Evolutionary conservation across 2,329 filamentous ascomycete species (phyloP).

Genomic region (Aspergillus tanneri): DNA sequence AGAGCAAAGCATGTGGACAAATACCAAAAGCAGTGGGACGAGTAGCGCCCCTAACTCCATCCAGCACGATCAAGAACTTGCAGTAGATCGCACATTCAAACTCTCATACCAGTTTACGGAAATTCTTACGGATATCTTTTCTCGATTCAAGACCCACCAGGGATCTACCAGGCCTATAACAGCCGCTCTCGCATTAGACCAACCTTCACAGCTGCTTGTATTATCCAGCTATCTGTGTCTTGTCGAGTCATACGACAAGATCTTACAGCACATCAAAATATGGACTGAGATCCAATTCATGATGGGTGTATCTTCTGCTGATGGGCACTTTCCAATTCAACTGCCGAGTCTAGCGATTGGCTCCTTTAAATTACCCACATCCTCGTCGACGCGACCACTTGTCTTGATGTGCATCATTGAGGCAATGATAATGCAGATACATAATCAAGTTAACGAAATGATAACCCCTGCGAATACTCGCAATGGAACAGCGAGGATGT

Average conservation of each 20-base stretch:
- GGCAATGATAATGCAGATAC: constrained; percentile 17
- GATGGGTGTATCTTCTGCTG: not conserved
- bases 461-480: constrained; percentile 2
- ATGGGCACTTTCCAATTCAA: constrained; percentile 4
- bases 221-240: constrained; percentile 9
- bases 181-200: constrained; percentile 1
- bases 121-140: constrained; percentile 1
- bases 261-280: constrained; percentile 8
- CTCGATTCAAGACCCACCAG: not conserved
- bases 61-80: constrained; percentile 4
- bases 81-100: constrained; percentile 5
- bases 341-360: not conserved
- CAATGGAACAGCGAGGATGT: no score
- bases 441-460: constrained; percentile 1
- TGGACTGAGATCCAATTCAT: constrained; percentile 4
- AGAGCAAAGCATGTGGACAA: constrained; percentile 1
- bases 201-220: constrained; percentile 7
- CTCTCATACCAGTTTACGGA: constrained; percentile 4
- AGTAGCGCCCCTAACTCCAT: not conserved
- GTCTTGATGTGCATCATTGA: constrained; percentile 13
- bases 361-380: constrained; percentile 1
- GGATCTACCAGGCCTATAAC: not conserved
- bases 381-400: not conserved
- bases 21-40: not conserved
- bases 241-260: constrained; percentile 4